Evolutionary conservation across 306 rosid genomes (phyloP).

Genomic region (Spatholobus suberectus): DNA sequence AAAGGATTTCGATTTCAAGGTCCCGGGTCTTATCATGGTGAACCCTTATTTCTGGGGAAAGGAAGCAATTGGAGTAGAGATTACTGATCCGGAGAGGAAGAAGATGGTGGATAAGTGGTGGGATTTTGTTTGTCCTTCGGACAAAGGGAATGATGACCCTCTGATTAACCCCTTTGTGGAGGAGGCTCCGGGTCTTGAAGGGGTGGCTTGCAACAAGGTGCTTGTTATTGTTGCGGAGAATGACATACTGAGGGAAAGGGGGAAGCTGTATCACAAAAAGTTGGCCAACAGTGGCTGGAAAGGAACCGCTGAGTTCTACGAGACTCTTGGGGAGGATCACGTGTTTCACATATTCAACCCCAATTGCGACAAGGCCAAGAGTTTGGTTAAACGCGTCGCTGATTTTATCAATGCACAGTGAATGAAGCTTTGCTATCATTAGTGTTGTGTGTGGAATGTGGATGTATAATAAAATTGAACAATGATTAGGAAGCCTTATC

Average conservation of each 20-base stretch:
- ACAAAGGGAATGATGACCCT: conserved; percentile 67
- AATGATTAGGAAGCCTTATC: neutral
- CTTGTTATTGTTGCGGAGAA: conserved; percentile 66
- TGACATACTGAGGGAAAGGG: conserved; percentile 80
- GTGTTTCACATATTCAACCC: conserved; percentile 71
- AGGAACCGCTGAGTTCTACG: conserved; percentile 58
- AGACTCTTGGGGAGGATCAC: conserved; percentile 74
- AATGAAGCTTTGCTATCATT: too few relatives aligned
- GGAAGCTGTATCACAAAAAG: conserved; percentile 67
- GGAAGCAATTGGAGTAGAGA: conserved; percentile 68
- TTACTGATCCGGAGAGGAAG: conserved; percentile 49
- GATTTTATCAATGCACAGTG: too few relatives aligned
- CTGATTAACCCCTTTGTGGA: conserved; percentile 78
- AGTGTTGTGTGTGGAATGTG: too few relatives aligned
- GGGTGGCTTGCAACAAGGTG: conserved; percentile 54
- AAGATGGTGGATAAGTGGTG: conserved; percentile 87
- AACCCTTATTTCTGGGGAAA: conserved; percentile 92
- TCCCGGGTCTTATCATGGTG: conserved; percentile 59
- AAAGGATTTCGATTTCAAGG: conserved; percentile 37
- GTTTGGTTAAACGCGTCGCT: conserved; percentile 55
- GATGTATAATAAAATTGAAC: neutral
- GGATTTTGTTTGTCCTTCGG: conserved; percentile 78
- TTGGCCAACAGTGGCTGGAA: conserved; percentile 65
- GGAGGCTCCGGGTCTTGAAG: conserved; percentile 64
- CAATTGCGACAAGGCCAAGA: conserved; percentile 54